Evolutionary conservation across 1,284 basidiomycete species (phyloP).

Genomic region (Spongiforma sp.): DNA sequence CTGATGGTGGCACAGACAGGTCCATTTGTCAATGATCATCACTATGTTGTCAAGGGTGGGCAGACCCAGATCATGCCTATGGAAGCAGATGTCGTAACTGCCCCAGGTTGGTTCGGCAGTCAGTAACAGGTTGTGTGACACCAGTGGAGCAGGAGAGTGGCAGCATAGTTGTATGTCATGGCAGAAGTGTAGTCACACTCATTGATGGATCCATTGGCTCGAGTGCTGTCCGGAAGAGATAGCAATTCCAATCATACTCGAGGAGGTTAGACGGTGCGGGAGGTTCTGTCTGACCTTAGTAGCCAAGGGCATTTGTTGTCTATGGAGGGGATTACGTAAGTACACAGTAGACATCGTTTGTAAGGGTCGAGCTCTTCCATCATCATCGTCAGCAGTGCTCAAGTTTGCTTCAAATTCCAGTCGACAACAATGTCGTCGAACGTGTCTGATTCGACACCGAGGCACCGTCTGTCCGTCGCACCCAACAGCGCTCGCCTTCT

Average conservation of each 20-base stretch:
- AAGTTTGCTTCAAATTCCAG: background rate
- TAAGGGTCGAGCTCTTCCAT: constrained; percentile 69
- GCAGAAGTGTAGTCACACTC: constrained; percentile 74
- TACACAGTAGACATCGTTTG: constrained; percentile 59
- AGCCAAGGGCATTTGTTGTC: constrained; percentile 84
- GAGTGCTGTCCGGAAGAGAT: constrained; percentile 90
- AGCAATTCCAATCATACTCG: constrained; percentile 81
- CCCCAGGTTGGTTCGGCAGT: constrained; percentile 78
- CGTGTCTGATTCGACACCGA: constrained; percentile 39
- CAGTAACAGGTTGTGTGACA: constrained; percentile 66
- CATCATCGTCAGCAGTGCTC: constrained; percentile 45
- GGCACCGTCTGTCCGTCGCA: constrained; percentile 54
- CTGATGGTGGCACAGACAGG: constrained; percentile 64
- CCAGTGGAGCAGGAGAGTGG: constrained; percentile 62
- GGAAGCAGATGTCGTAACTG: constrained; percentile 90
- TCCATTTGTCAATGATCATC: constrained; percentile 81
- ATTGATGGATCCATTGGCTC: constrained; percentile 80
- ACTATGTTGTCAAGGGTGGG: constrained; percentile 78
- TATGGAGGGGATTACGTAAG: too few species aligned
- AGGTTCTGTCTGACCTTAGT: constrained; percentile 83
- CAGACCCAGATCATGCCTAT: constrained; percentile 90
- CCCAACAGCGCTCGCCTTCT: constrained; percentile 59
- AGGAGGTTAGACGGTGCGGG: constrained; percentile 61
- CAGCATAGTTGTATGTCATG: constrained; percentile 86
- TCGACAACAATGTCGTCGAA: background rate